Conservation (phyloP, 1,139 yeast genomes). For the Hyphopichia buzzinii region DNA sequence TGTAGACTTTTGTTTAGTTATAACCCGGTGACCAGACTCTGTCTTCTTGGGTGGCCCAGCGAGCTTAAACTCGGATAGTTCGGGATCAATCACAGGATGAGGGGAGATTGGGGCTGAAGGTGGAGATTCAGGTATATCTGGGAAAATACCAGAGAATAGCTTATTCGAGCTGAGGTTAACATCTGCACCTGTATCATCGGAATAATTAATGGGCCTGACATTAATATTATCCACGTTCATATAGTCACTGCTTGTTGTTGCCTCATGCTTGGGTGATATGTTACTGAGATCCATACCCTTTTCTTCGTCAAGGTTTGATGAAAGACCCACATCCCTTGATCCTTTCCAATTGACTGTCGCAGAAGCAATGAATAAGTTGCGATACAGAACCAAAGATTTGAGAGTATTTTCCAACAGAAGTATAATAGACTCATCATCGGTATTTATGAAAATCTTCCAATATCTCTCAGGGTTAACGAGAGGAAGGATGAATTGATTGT, state of each 20-base stretch:
- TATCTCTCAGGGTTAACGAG: constrained; percentile 69
- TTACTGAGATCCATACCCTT: constrained; percentile 15
- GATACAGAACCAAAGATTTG: constrained; percentile 41
- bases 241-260: background rate
- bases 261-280: constrained; percentile 13
- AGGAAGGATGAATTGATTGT: constrained; percentile 59
- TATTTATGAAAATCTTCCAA: constrained; percentile 58
- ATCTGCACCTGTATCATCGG: background rate
- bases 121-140: constrained; percentile 43
- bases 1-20: constrained; percentile 20
- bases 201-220: background rate
- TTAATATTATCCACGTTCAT: background rate
- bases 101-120: constrained; percentile 48
- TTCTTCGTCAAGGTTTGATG: constrained; percentile 9
- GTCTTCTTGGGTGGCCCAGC: background rate
- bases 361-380: constrained; percentile 32
- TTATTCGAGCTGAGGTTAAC: background rate
- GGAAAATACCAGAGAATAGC: constrained; percentile 14
- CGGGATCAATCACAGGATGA: constrained; percentile 12
- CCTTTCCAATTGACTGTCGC: background rate
- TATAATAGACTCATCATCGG: constrained; percentile 32
- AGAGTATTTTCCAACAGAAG: constrained; percentile 37
- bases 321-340: constrained; percentile 1
- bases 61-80: constrained; percentile 1
- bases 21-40: constrained; percentile 5